Evolutionary conservation across 2,329 filamentous ascomycete species (phyloP).

Genomic region (Cladosporium sphaerospermum): DNA sequence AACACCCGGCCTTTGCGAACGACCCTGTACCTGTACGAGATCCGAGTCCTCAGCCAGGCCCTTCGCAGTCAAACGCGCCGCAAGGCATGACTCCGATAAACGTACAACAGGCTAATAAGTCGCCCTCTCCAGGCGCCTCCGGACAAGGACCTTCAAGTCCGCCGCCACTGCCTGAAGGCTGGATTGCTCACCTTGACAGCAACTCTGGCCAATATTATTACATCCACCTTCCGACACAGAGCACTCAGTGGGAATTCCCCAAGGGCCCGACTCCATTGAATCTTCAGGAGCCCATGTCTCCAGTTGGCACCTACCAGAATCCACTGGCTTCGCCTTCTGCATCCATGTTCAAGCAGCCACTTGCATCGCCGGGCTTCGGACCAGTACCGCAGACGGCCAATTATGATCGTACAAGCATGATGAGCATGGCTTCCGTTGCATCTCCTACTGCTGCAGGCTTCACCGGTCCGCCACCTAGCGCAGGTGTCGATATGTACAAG

Average conservation of each 20-base stretch:
- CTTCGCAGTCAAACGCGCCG: slow-evolving; percentile 25
- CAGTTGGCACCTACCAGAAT: slow-evolving; percentile 53
- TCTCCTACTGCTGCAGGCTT: slow-evolving; percentile 77
- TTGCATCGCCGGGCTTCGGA: slow-evolving; percentile 70
- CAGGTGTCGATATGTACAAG: slow-evolving; percentile 91
- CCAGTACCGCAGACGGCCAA: slow-evolving; percentile 70
- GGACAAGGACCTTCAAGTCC: slow-evolving; percentile 68
- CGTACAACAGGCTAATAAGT: slow-evolving; percentile 29
- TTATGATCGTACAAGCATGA: slow-evolving; percentile 65
- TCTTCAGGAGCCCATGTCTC: slow-evolving; percentile 79
- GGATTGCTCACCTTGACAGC: slow-evolving; percentile 94
- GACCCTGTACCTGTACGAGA: slow-evolving; percentile 49
- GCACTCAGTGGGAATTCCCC: slow-evolving; percentile 98
- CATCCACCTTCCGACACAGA: slow-evolving; percentile 89
- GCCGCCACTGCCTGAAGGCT: slow-evolving; percentile 90
- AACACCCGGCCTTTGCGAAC: slow-evolving; percentile 88
- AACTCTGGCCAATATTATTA: slow-evolving; percentile 99
- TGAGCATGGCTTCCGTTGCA: slow-evolving; percentile 69
- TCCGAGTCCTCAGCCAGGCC: slow-evolving; percentile 36
- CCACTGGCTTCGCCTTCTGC: slow-evolving; percentile 40
- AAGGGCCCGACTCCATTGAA: slow-evolving; percentile 89
- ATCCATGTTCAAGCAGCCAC: slow-evolving; percentile 54
- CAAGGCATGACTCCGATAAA: slow-evolving; percentile 37
- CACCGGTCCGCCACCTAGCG: slow-evolving; percentile 77
- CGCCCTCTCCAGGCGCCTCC: slow-evolving; percentile 31